Evolutionary conservation across 306 rosid species (phyloP), one percentile per base, ranked within the genome.

Genomic region (Acacia acuminata): DNA sequence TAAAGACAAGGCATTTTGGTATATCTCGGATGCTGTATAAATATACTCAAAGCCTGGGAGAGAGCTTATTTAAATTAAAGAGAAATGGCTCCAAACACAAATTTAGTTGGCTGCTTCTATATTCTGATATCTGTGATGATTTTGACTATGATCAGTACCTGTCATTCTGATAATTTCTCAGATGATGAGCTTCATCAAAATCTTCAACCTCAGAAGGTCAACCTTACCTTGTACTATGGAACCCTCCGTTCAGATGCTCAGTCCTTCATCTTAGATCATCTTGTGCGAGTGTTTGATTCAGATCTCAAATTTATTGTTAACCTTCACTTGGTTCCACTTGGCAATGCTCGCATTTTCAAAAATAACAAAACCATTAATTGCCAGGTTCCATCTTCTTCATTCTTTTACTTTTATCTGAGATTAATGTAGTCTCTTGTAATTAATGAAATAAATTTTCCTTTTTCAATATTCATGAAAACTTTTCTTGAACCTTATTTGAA

Each of bases 271-370:
- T 20, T 51, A 22, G 3, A 50, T 5, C 32, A 53, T 53, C 78
- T 74, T 9, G 66, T 2, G 6, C 4, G 7, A 10, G 20, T 53
- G 11, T 34, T 16, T 11, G 7, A 51, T 3, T 10, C 10, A 2
- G 66, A 74, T 51, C 47, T 53, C 32, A 19, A 10, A 3, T 10
- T 43, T 63, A 51, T 53, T 53, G 32, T 51, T 60, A 34, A 74
- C 65, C 78, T 74, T 40, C 78, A 34, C 58, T 56, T 55, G 42
- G 51, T 75, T 1, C 79, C 79, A 8, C 32, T 27, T 55, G 79
- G 79, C 68, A 75, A 53, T 55, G 51, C 79, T 75, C n/a, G 22
- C 4, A n/a, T 34, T 7, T 7, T 10, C 6, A 6, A 4, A n/a
- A 17, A 44, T 30, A 75, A 75, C 20, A 32, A 75, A 14, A 53